Evolutionary conservation across 345 rosid genomes (phyloP).

Genomic region (Eucalyptus erythrocorys): DNA sequence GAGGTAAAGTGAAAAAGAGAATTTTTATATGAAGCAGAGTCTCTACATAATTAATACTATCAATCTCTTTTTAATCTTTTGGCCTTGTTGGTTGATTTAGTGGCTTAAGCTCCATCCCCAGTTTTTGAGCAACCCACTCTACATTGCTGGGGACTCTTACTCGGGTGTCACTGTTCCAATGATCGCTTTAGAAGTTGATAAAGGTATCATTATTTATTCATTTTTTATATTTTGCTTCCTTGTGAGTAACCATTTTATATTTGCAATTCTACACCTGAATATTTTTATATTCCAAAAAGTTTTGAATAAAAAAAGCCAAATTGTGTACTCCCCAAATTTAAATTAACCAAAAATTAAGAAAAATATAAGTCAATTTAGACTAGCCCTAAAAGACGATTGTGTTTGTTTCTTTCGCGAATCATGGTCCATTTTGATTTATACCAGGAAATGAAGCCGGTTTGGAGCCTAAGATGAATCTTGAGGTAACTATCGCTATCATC

Average conservation of each 20-base stretch:
- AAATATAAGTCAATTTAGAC: background rate
- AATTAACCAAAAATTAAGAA: too few relatives aligned
- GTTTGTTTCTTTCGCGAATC: too few relatives aligned
- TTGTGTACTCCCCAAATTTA: background rate
- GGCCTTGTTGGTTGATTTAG: background rate
- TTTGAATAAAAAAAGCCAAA: too few relatives aligned
- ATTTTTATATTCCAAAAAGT: background rate
- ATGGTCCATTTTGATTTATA: background rate
- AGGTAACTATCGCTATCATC: background rate
- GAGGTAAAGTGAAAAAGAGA: background rate
- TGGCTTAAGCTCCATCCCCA: slow-evolving; percentile 17
- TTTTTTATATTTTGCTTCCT: background rate
- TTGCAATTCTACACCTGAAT: too few relatives aligned
- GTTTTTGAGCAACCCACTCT: slow-evolving; percentile 8
- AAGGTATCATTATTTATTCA: background rate
- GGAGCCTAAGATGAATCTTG: background rate
- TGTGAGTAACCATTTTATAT: too few relatives aligned
- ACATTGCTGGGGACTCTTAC: slow-evolving; percentile 20
- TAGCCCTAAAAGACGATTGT: rapidly evolving
- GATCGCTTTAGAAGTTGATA: background rate
- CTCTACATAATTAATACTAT: too few relatives aligned
- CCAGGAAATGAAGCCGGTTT: background rate
- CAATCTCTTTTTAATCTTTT: too few relatives aligned
- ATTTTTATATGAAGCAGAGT: too few relatives aligned
- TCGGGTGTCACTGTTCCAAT: slow-evolving; percentile 9